Evolutionary conservation across 345 rosid species (phyloP), one percentile per base, ranked within the genome.

Genomic region (Euphorbia pulcherrima): DNA sequence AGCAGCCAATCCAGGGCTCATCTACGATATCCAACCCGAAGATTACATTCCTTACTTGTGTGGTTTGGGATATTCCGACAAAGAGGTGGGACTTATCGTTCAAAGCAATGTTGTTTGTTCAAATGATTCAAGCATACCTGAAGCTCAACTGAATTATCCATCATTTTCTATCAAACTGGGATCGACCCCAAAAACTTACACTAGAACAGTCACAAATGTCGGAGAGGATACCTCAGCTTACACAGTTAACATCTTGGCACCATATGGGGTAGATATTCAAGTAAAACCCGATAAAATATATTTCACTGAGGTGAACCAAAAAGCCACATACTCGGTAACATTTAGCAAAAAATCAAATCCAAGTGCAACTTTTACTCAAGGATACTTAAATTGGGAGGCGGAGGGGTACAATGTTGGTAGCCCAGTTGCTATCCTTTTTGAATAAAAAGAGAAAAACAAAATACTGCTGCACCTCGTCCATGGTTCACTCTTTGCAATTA

Each of bases 1-100:
- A 76, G 83, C 84, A 2, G 41, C 73, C 3, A 30, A 79, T 61
- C 87, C 87, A 0, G 87, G 87, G 23, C 80, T 81, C 33, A 74
- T 84, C 24, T 84, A 84, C 37, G 77, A 84, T 20, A 66, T 79
- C 50, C 51, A 68, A 53, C 71, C 71, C 12, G 54, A 39, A 16
- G 71, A n/a, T n/a, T n/a, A n/a, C n/a, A n/a, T n/a, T n/a, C n/a
- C n/a, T n/a, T n/a, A n/a, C n/a, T n/a, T n/a, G 5, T 55, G 71
- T 21, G 71, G 71, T 24, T 16, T 67, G 14, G 51, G 61, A 5
- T 68, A 57, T 40, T 33, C 29, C 39, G 47, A 67, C 29, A 40
- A 14, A 24, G 51, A 24, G 11, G 37, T 56, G 13, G 63, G 39
- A 23, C 12, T 57, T 1, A 57, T 68, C 18, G 62, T 55, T 37